Evolutionary conservation across 2,329 filamentous ascomycete genomes (phyloP), one percentile per base, ranked within the genome.

Genomic region (Verticillium alfalfae): DNA sequence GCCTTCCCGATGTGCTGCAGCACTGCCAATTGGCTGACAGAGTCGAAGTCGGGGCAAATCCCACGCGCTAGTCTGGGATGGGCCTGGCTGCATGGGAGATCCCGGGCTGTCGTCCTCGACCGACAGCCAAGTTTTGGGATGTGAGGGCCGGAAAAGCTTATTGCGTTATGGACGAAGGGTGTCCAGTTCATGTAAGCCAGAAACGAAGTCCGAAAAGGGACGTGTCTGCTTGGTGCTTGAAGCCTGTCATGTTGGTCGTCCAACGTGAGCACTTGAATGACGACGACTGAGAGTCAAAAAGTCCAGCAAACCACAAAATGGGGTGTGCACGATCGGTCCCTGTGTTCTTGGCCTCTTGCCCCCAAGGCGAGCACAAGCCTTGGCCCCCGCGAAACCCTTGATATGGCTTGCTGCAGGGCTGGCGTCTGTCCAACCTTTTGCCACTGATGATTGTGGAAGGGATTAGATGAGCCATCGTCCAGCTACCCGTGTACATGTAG

Each of bases 71-170:
- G 45, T n/a, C 45, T 52, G 45, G 45, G 45, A 52, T 52, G 45
- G 55, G 55, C 55, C 31, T 34, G 55, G 26, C 55, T 57, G 26
- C 55, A 57, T 57, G 55, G 55, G 55, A 57, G 55, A 57, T 57
- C 55, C 41, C 8, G 57, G 56, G 39, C 56, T 36, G 58, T 58
- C 55, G 60, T 54, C 36, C 63, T 62, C 60, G 59, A 61, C 61
- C 63, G 63, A 57, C 62, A 64, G 62, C 59, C 56, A 62, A 39
- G 55, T 22, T 18, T 52, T 52, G 45, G 18, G 18, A n/a, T 60
- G 58, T 57, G 26, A 62, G 60, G 41, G 37, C 60, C 26, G 36
- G 59, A 57, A 65, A 65, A 65, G 63, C 63, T 65, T 65, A 62
- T 64, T 65, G 62, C 60, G 10, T 52, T 5, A 10, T 26, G n/a